Evolutionary conservation across 495 filamentous ascomycete genomes (phyloP), one percentile per base, ranked within the genome.

Genomic region (Aspergillus affinis): DNA sequence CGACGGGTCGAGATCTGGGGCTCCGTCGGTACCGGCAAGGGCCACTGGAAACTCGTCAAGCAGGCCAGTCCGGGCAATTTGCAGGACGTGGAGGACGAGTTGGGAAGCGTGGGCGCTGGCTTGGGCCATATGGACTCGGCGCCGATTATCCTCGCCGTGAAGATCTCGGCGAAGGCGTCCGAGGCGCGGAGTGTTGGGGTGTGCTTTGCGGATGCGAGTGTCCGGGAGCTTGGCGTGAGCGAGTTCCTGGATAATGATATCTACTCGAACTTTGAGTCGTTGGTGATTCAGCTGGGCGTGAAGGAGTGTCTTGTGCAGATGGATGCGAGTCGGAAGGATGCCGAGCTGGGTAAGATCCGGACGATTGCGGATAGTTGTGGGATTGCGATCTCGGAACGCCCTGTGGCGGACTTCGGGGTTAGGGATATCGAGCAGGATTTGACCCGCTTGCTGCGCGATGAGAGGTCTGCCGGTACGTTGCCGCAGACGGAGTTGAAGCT

Each of bases 191-290:
- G 83, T 58, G 91, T 98, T 3, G 94, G 94, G 13, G 93, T 98
- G 23, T 97, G 94, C 75, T 99, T 99, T 76, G 94, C 95, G 8
- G 94, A 99, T 83, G 94, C 94, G 10, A 97, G 90, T 66, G 93
- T 97, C 61, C 82, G 95, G 53, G 94, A 99, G 75, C 83, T 99
- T 0, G 94, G 94, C 26, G 92, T 99, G 44, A 95, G 90, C 80
- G 94, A 99, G 70, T 99, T 99, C 66, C 81, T 96, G 26, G 94
- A 99, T 78, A 99, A 98, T 65, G 95, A 99, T 70, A 79, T 97
- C 13, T 99, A 96, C 72, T 98, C 94, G 47, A 98, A 99, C 71
- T 93, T 99, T 58, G 94, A 99, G 76, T 92, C 92, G 23, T 79
- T 98, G 26, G 82, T 99, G 30, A 99, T 99, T 65, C 95, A 98